Conservation (phyloP, 139 green algal species). For the Chlorella vulgaris region DNA sequence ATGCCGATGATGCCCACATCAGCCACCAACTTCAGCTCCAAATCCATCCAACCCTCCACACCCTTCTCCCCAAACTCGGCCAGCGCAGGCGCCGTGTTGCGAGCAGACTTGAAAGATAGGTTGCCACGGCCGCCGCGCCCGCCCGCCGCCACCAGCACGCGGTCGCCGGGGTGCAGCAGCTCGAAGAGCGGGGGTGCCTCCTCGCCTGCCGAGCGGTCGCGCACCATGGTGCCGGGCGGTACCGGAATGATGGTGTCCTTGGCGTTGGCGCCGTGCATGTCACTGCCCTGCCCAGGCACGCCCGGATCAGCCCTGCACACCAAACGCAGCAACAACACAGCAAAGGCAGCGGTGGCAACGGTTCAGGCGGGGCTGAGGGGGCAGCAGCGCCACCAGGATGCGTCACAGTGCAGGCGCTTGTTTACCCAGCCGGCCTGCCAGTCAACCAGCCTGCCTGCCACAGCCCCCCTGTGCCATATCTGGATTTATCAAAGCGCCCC, state of each 20-base stretch:
- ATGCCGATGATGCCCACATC: slow-evolving; percentile 96
- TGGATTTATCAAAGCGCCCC: no score
- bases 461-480: no score
- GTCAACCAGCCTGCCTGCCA: no score
- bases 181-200: slow-evolving; percentile 74
- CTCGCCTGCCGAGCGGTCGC: slow-evolving; percentile 56
- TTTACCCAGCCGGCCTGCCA: no score
- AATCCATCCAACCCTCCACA: slow-evolving; percentile 80
- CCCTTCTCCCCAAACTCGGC: slow-evolving; percentile 69
- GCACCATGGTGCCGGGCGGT: slow-evolving; percentile 89
- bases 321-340: no score
- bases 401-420: no score
- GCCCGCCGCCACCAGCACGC: slow-evolving; percentile 77
- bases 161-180: slow-evolving; percentile 75
- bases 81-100: slow-evolving; percentile 80
- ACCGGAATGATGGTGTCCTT: slow-evolving; percentile 85
- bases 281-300: slow-evolving; percentile 62
- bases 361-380: no score
- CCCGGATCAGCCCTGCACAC: slow-evolving; percentile 46
- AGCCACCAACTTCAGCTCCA: slow-evolving; percentile 93
- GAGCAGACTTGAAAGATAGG: slow-evolving; percentile 86
- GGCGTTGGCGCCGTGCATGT: slow-evolving; percentile 76
- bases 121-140: slow-evolving; percentile 94
- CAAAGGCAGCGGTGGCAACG: not conserved
- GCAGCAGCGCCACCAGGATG: no score